Evolutionary conservation across 2,329 filamentous ascomycete genomes (phyloP).

Genomic region (Xylaria sp.): DNA sequence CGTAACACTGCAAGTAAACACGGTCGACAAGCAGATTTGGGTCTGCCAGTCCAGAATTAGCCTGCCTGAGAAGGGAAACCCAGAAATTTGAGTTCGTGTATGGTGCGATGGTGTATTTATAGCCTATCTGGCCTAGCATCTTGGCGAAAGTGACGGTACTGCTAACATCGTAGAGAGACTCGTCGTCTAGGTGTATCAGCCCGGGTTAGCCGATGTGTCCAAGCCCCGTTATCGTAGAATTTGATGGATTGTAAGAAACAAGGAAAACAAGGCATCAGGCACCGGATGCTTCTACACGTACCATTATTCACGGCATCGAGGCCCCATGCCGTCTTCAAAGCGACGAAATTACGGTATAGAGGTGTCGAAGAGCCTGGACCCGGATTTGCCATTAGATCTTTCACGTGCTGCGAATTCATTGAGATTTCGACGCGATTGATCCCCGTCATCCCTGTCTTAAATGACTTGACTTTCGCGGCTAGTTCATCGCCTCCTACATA

Average conservation of each 20-base stretch:
- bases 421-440: constrained; percentile 50
- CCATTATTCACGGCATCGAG: constrained; percentile 54
- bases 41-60: constrained; percentile 38
- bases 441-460: constrained; percentile 45
- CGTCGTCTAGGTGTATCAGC: no score
- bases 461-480: constrained; percentile 51
- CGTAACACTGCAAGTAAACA: constrained; percentile 53
- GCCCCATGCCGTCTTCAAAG: constrained; percentile 48
- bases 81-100: constrained; percentile 50
- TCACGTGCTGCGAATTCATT: constrained; percentile 51
- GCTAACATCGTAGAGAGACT: constrained; percentile 49
- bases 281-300: no score
- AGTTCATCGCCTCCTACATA: constrained; percentile 57
- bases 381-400: constrained; percentile 44
- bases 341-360: constrained; percentile 48
- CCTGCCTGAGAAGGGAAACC: constrained; percentile 39
- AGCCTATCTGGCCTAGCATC: constrained; percentile 49
- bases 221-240: no score
- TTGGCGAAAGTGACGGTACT: constrained; percentile 50
- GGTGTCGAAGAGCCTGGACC: constrained; percentile 43
- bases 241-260: no score
- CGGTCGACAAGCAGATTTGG: constrained; percentile 45
- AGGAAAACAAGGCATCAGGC: no score
- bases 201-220: no score
- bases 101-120: constrained; percentile 51